Conservation (phyloP, 1,284 basidiomycete species). For the Trametes sp. region DNA sequence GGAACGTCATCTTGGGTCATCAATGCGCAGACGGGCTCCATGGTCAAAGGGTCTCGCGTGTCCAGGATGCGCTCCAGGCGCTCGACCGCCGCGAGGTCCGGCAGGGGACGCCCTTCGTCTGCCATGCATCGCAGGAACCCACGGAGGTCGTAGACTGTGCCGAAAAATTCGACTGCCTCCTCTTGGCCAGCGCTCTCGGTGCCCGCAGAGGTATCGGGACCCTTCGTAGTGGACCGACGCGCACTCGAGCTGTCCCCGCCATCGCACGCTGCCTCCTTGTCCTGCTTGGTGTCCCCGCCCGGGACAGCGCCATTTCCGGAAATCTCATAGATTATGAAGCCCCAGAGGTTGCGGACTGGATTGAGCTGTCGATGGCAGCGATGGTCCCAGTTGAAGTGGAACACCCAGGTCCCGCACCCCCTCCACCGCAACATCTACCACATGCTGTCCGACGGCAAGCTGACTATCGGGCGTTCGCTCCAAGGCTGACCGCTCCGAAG, state of each 20-base stretch:
- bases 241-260: too few species aligned
- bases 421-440: neutral
- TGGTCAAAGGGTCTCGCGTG: neutral
- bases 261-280: too few species aligned
- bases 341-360: neutral
- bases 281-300: too few species aligned
- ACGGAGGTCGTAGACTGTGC: conserved; percentile 16
- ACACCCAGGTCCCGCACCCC: neutral
- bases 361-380: neutral
- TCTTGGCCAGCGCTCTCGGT: neutral
- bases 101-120: conserved; percentile 32
- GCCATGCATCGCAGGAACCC: conserved; percentile 34
- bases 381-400: conserved; percentile 4
- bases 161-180: neutral
- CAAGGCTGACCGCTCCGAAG: neutral
- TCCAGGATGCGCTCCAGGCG: neutral
- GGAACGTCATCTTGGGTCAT: neutral
- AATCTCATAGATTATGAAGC: neutral
- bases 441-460: neutral
- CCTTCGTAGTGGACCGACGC: too few species aligned
- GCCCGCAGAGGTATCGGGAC: too few species aligned
- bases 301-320: too few species aligned
- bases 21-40: neutral
- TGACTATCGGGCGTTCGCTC: neutral
- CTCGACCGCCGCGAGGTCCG: neutral